Evolutionary conservation across 345 rosid genomes (phyloP), one percentile per base, ranked within the genome.

Genomic region (Cardiospermum halicacabum): DNA sequence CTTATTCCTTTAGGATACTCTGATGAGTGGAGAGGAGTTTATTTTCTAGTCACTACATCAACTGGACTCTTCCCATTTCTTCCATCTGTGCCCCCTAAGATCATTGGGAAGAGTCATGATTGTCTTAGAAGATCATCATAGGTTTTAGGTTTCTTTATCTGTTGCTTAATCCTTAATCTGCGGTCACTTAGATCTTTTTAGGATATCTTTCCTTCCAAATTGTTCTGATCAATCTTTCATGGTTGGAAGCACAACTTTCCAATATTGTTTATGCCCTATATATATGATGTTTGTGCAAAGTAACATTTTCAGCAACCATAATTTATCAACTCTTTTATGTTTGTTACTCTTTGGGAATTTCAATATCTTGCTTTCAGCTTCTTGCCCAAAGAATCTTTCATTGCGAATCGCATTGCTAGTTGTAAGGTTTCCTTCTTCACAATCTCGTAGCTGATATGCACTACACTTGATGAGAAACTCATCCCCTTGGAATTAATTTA

Each of bases 141-240:
- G 37, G n/a, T n/a, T n/a, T 69, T 66, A 61, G 74, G 76, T 70
- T 55, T 71, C 65, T 75, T 32, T 68, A 65, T 60, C 59, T 71
- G 40, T 62, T 62, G 68, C 66, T 53, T 67, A 42, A 69, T 58
- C 73, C 74, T 69, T 70, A 53, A 50, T 74, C 76, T 74, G 70
- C 57, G 30, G 63, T 72, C 71, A 77, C 86, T 65, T 76, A 75
- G 77, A 81, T 66, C 66, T 56, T 69, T 22, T 54, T 78, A 81
- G 84, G 85, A 77, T 74, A 83, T 75, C 85, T 64, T 75, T 78
- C 85, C 78, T 72, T 67, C 65, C 72, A 10, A 70, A 63, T 69
- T 78, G 64, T 76, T 74, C 60, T 69, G 54, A 57, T 67, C 21
- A 61, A 26, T 69, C 81, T 64, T 58, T 62, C 51, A 75, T 58